Evolutionary conservation across 352 stramenopile genomes (phyloP).

Genomic region (Globisporangium cylindrosporum): DNA sequence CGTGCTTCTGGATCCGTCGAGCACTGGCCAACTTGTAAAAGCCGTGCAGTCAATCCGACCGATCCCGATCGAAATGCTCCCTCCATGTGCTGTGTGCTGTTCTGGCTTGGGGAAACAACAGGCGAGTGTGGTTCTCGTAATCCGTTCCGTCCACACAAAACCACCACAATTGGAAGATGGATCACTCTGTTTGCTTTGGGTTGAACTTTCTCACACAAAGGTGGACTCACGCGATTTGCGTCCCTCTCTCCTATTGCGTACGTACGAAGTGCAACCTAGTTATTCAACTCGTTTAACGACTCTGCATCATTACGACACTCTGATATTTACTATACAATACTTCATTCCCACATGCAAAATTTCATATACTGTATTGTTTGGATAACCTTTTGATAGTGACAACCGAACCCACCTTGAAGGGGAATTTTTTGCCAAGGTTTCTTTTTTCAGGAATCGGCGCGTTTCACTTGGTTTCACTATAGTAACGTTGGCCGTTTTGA

Average conservation of each 20-base stretch:
- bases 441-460: not conserved
- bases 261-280: not conserved
- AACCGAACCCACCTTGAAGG: not conserved
- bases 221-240: not conserved
- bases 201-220: not conserved
- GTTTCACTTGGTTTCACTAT: not conserved
- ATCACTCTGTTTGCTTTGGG: not conserved
- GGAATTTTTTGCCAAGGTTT: not conserved
- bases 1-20: not conserved
- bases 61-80: not conserved
- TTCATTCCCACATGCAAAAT: not conserved
- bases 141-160: not conserved
- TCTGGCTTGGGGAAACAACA: not conserved
- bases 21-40: not conserved
- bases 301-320: not conserved
- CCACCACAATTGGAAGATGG: not conserved
- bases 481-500: not conserved
- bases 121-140: not conserved
- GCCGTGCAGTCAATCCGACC: not conserved
- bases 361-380: too few species aligned
- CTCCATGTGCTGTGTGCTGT: not conserved
- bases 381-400: not conserved
- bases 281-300: not conserved
- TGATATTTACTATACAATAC: not conserved
- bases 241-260: not conserved